A percentile compares a stretch with the other conserved stretches of the same genome.
Conservation (phyloP, 495 filamentous ascomycete genomes). For the Penicillium bovifimosum region DNA sequence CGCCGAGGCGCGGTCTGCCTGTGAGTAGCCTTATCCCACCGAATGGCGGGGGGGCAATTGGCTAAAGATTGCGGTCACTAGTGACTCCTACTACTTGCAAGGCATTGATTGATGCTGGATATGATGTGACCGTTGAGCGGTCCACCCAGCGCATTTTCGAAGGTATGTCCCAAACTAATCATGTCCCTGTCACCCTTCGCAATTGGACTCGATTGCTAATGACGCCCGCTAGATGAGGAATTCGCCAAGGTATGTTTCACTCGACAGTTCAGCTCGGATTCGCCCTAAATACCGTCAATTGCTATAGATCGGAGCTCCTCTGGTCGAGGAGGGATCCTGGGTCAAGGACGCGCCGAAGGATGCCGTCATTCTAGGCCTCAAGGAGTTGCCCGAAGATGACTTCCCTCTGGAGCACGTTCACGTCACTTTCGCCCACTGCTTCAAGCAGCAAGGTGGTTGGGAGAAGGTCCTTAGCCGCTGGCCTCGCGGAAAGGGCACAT, state of each 20-base stretch:
- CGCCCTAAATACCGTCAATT: conserved; percentile 8
- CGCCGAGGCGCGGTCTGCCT: conserved; percentile 44
- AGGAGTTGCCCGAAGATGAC: conserved; percentile 86
- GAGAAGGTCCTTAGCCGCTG: conserved; percentile 75
- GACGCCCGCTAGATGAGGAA: conserved; percentile 39
- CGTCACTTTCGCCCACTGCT: conserved; percentile 79
- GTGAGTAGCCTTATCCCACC: conserved; percentile 26
- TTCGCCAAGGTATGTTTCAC: conserved; percentile 41
- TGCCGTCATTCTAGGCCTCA: conserved; percentile 84
- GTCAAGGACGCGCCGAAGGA: conserved; percentile 62
- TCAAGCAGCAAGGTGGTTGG: conserved; percentile 87
- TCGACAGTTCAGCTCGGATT: background rate
- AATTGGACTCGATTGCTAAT: conserved; percentile 13
- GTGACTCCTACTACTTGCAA: conserved; percentile 68
- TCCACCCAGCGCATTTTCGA: conserved; percentile 80
- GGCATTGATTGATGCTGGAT: conserved; percentile 76
- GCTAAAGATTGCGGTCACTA: conserved; percentile 8
- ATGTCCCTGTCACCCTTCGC: background rate
- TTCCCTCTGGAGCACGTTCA: conserved; percentile 84
- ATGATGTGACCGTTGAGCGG: conserved; percentile 76
- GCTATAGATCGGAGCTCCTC: conserved; percentile 55
- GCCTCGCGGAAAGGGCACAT: conserved; percentile 71
- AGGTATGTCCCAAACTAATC: conserved; percentile 36
- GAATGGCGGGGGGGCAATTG: conserved; percentile 3
- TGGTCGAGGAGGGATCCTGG: conserved; percentile 85